These are phyloP conservation scores for Cerrena zonata DNA, from an alignment of 1,284 basidiomycete species.

Conservation along the genomic window DNA sequence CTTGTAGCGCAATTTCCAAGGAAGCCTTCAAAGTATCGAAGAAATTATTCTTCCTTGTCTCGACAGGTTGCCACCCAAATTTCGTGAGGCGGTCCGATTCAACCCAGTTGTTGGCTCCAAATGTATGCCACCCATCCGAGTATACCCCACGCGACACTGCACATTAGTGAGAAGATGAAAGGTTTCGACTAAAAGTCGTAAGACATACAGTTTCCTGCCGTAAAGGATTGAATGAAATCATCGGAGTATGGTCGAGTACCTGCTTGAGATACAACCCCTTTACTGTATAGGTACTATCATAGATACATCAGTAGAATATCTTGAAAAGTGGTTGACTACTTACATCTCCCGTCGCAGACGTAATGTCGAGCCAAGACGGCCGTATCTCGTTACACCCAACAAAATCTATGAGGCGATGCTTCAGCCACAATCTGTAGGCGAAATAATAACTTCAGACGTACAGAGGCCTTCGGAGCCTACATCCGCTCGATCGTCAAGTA, in stretches of 20 bases:
- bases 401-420: constrained; percentile 3
- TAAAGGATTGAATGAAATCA: constrained; percentile 28
- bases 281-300: constrained; percentile 30
- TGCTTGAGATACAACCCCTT: constrained; percentile 30
- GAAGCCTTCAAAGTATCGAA: constrained; percentile 31
- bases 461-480: constrained; percentile 36
- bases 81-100: constrained; percentile 30
- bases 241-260: constrained; percentile 31
- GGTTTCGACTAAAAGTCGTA: background rate
- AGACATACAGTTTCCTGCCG: constrained; percentile 30
- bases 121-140: constrained; percentile 34
- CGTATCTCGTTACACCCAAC: constrained; percentile 13
- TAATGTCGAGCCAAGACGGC: constrained; percentile 25
- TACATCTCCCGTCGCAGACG: constrained; percentile 34
- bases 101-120: constrained; percentile 34
- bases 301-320: constrained; percentile 2
- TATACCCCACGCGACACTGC: background rate
- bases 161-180: constrained; percentile 1
- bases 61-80: constrained; percentile 35
- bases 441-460: constrained; percentile 18
- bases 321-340: constrained; percentile 1
- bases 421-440: too few species aligned
- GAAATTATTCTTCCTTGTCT: constrained; percentile 28
- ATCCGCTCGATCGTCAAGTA: constrained; percentile 33
- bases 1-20: constrained; percentile 29